Percentiles rank a stretch among this genome's conserved stretches.
Evolutionary conservation across 129 eudicot species (phyloP).

Genomic region (Flaveria linearis): DNA sequence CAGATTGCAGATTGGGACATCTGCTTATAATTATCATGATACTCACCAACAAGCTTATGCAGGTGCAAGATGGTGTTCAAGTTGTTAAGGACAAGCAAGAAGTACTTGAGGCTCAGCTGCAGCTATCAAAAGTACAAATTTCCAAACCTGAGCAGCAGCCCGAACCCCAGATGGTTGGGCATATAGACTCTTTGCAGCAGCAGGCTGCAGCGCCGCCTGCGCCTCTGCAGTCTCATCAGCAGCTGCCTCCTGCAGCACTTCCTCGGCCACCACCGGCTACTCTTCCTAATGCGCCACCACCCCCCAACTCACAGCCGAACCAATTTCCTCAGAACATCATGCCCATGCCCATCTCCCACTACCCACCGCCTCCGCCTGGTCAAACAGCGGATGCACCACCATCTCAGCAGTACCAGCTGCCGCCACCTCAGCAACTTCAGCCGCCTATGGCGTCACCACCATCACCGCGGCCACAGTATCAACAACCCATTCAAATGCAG

Average conservation of each 20-base stretch:
- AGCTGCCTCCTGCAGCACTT: slow-evolving; percentile 36
- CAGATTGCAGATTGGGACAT: neutral
- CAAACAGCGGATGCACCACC: slow-evolving; percentile 60
- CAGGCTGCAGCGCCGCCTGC: slow-evolving; percentile 40
- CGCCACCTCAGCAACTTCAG: slow-evolving; percentile 42
- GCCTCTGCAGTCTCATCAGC: slow-evolving; percentile 47
- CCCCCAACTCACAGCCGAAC: slow-evolving; percentile 51
- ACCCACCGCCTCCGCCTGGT: slow-evolving; percentile 54
- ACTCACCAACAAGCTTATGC: slow-evolving; percentile 25
- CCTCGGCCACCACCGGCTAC: slow-evolving; percentile 36
- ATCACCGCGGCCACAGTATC: slow-evolving; percentile 65
- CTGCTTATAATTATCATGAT: neutral
- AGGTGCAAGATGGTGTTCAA: slow-evolving; percentile 78
- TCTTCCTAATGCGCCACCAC: slow-evolving; percentile 58
- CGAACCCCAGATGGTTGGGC: slow-evolving; percentile 37
- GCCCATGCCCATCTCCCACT: slow-evolving; percentile 61
- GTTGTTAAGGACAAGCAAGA: slow-evolving; percentile 88
- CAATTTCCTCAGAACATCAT: slow-evolving; percentile 53
- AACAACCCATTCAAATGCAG: slow-evolving; percentile 34
- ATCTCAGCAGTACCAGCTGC: slow-evolving; percentile 58
- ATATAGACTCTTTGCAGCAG: slow-evolving; percentile 38
- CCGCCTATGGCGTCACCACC: slow-evolving; percentile 40
- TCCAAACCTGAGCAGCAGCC: slow-evolving; percentile 54
- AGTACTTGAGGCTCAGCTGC: slow-evolving; percentile 69
- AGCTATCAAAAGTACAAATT: slow-evolving; percentile 62